These are phyloP conservation scores for Chloropicon primus DNA, from an alignment of 139 green algal species.

Conservation along the genomic window DNA sequence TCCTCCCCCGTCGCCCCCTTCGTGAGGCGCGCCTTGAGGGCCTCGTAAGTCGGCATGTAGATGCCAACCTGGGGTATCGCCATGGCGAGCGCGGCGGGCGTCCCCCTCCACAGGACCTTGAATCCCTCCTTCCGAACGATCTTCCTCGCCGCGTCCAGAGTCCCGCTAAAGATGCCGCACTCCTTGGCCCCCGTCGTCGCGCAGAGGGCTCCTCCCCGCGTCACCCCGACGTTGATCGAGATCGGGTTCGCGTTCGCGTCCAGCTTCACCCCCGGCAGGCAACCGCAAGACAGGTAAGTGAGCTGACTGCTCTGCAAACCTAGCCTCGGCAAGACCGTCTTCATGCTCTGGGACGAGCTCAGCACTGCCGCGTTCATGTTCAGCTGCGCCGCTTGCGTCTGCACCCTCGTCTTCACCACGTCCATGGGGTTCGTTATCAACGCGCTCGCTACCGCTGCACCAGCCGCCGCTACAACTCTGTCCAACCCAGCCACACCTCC, in stretches of 20 bases:
- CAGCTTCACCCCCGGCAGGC: no score
- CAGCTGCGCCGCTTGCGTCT: background rate
- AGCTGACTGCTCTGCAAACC: background rate
- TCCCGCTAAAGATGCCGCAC: background rate
- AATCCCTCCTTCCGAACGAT: background rate
- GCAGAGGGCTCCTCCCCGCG: no score
- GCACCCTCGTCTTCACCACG: background rate
- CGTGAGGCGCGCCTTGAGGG: slow-evolving; percentile 31
- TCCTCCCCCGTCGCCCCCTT: background rate
- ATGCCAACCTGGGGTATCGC: slow-evolving; percentile 69
- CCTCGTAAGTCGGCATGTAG: slow-evolving; percentile 91
- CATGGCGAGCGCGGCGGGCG: background rate
- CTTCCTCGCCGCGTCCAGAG: background rate
- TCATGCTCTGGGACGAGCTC: no score
- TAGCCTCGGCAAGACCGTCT: background rate
- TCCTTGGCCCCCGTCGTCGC: no score
- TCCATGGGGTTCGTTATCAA: background rate
- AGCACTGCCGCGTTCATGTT: no score
- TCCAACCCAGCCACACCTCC: no score
- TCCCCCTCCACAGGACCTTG: background rate
- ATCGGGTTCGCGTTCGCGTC: no score
- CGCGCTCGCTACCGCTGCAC: background rate
- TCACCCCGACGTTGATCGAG: no score
- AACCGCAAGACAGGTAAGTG: background rate
- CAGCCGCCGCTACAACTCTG: background rate